A percentile compares a stretch with the other conserved stretches of the same genome.
Conservation (phyloP, 371 early-diverging fungal genomes). For the Syncephalastrum monosporum region DNA sequence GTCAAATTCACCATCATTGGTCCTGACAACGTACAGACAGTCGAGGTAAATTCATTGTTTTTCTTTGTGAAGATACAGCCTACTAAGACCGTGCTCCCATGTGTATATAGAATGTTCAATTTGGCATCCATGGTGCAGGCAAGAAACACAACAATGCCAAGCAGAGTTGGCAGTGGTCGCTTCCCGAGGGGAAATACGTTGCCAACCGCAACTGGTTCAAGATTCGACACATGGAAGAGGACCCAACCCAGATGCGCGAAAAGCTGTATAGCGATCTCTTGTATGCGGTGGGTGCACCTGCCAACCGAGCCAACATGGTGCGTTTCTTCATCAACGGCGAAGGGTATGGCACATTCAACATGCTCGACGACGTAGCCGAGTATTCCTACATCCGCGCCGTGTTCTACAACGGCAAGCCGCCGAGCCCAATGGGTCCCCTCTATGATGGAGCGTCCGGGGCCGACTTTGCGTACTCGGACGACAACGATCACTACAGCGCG, state of each 20-base stretch:
- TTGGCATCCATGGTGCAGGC: conserved; percentile 55
- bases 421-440: conserved; percentile 44
- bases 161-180: conserved; percentile 54
- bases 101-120: conserved; percentile 14
- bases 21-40: conserved; percentile 39
- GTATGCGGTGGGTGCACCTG: conserved; percentile 49
- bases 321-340: conserved; percentile 53
- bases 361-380: conserved; percentile 50
- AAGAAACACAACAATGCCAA: conserved; percentile 59
- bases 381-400: conserved; percentile 49
- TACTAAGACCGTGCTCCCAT: not conserved
- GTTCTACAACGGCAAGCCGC: conserved; percentile 45
- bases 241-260: conserved; percentile 62
- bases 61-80: not conserved
- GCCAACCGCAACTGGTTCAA: conserved; percentile 54
- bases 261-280: conserved; percentile 53
- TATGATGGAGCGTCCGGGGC: conserved; percentile 58
- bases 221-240: conserved; percentile 57
- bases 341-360: conserved; percentile 54
- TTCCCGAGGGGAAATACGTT: conserved; percentile 27
- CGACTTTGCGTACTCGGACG: conserved; percentile 38
- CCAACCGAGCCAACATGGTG: conserved; percentile 52
- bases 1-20: conserved; percentile 46
- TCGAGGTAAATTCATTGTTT: conserved; percentile 13
- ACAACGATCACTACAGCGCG: conserved; percentile 28